These are phyloP conservation scores for Euphorbia tirucalli DNA, from an alignment of 345 rosid genomes.

Conservation along the genomic window DNA sequence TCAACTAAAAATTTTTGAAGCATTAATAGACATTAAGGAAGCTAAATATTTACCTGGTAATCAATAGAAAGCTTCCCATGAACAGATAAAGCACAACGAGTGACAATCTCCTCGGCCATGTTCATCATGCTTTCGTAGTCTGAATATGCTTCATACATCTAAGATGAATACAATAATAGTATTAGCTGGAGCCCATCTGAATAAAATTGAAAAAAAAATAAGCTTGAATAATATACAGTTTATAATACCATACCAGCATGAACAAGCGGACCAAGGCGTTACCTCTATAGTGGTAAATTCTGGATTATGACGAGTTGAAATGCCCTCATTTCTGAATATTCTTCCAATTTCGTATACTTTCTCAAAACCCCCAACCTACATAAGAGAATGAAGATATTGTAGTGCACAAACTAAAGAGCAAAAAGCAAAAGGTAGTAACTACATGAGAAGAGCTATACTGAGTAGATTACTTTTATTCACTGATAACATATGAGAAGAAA, in stretches of 20 bases:
- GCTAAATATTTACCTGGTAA: slow-evolving; percentile 57
- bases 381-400: slow-evolving; percentile 21
- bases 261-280: slow-evolving; percentile 20
- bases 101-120: slow-evolving; percentile 84
- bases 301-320: slow-evolving; percentile 97
- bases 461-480: not conserved
- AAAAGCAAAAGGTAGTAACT: slow-evolving; percentile 16
- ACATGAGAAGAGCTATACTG: slow-evolving; percentile 4
- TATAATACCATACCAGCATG: not conserved
- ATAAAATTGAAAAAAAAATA: not conserved
- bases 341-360: slow-evolving; percentile 95
- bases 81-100: slow-evolving; percentile 75
- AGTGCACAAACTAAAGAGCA: slow-evolving; percentile 10
- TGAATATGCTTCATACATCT: slow-evolving; percentile 96
- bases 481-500: not conserved
- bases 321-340: slow-evolving; percentile 95
- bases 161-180: slow-evolving; percentile 32
- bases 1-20: not conserved
- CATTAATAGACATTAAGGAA: not conserved
- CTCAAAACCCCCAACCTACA: slow-evolving; percentile 97
- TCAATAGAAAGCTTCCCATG: slow-evolving; percentile 70
- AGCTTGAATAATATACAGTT: not conserved
- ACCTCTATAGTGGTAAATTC: slow-evolving; percentile 99
- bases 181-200: slow-evolving; percentile 23
- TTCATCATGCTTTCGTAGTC: slow-evolving; percentile 93